Percentiles rank a stretch among this genome's conserved stretches.
Conservation (phyloP, 257 asterid species). For the Solanum medicagineum region DNA sequence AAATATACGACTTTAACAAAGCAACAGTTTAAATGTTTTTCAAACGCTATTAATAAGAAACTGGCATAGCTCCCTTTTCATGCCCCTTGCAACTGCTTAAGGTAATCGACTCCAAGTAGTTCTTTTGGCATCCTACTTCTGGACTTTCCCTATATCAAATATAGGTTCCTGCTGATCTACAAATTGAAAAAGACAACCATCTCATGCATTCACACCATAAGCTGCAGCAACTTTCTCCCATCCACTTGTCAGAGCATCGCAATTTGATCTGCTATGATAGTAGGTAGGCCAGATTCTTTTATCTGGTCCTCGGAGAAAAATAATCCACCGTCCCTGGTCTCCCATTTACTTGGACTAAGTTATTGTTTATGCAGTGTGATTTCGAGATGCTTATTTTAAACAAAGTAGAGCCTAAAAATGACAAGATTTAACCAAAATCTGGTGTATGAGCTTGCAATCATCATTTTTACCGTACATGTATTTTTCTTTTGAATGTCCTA, state of each 20-base stretch:
- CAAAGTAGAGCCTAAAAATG: not conserved
- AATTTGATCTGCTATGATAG: not conserved
- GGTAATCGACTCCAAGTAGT: not conserved
- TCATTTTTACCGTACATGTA: not conserved
- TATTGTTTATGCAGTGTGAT: not conserved
- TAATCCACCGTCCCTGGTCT: not conserved
- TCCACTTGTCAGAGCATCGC: not conserved
- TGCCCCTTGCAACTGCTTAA: not conserved
- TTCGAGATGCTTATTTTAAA: not conserved
- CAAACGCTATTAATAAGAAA: not conserved
- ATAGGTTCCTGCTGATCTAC: not conserved
- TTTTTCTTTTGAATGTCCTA: not conserved
- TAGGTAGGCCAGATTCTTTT: not conserved
- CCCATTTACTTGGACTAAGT: not conserved
- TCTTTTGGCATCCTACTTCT: not conserved
- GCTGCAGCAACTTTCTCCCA: constrained; percentile 3
- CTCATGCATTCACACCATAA: not conserved
- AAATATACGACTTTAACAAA: not conserved
- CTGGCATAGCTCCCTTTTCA: not conserved
- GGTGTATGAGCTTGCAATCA: not conserved
- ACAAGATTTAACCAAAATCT: not conserved
- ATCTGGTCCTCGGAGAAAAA: constrained; percentile 1
- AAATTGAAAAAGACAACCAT: not conserved
- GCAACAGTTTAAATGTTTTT: not conserved
- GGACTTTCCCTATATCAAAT: not conserved